Conservation (phyloP, 371 early-diverging fungal species). For the Synchytrium microbalum region DNA sequence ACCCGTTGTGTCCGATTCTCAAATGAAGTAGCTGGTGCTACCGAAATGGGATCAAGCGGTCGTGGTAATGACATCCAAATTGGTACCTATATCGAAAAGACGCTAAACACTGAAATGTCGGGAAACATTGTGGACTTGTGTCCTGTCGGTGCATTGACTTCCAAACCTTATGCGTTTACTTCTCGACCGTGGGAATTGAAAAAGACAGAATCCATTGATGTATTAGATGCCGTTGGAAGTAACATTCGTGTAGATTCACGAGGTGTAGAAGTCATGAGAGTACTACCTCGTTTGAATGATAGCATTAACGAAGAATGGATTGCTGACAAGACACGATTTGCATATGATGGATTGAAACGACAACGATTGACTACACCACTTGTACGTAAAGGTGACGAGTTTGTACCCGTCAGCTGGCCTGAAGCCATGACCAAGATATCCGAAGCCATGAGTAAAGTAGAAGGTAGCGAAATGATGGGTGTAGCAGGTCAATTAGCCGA, state of each 20-base stretch:
- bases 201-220: constrained; percentile 92
- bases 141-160: constrained; percentile 95
- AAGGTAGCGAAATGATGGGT: constrained; percentile 57
- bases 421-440: constrained; percentile 75
- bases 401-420: constrained; percentile 79
- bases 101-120: constrained; percentile 88
- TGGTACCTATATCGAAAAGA: constrained; percentile 87
- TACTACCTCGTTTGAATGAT: constrained; percentile 90
- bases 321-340: constrained; percentile 93
- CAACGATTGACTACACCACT: constrained; percentile 91
- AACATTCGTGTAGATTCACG: constrained; percentile 95
- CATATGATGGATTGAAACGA: constrained; percentile 89
- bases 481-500: constrained; percentile 93
- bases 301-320: constrained; percentile 98
- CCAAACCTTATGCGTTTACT: constrained; percentile 92
- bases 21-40: constrained; percentile 94
- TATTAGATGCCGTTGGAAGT: constrained; percentile 87
- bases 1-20: constrained; percentile 97
- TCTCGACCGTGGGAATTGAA: constrained; percentile 96
- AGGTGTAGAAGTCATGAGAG: constrained; percentile 93
- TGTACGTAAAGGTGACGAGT: constrained; percentile 73
- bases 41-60: constrained; percentile 91
- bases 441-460: constrained; percentile 51
- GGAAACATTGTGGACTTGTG: constrained; percentile 96
- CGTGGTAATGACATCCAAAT: constrained; percentile 97